A percentile compares a stretch with the other conserved stretches of the same genome.
These are phyloP conservation scores for Fonsecaea pedrosoi DNA, from an alignment of 2,329 filamentous ascomycete species.

Conservation along the genomic window DNA sequence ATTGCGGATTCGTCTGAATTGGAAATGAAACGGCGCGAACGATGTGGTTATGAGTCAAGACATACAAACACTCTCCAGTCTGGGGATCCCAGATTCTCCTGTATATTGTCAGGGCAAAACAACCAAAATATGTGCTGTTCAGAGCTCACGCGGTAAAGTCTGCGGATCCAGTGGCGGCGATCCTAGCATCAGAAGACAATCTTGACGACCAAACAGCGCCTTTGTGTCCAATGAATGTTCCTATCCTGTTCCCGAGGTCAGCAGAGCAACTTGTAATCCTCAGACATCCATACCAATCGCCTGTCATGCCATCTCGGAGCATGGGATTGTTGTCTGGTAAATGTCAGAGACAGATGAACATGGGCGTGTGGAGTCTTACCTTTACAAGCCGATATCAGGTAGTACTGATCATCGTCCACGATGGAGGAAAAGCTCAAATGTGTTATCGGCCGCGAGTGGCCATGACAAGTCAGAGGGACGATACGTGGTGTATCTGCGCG, in stretches of 20 bases:
- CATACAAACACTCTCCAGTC: conserved; percentile 85
- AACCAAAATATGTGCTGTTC: background rate
- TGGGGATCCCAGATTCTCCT: conserved; percentile 98
- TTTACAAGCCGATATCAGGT: conserved; percentile 92
- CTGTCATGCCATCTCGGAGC: conserved; percentile 94
- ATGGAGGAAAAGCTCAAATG: conserved; percentile 88
- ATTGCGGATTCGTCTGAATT: conserved; percentile 74
- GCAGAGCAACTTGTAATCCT: background rate
- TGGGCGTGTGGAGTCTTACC: conserved; percentile 54
- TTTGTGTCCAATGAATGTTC: conserved; percentile 97
- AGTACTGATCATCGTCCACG: conserved; percentile 83
- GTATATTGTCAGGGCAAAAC: conserved; percentile 19
- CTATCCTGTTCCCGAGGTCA: conserved; percentile 66
- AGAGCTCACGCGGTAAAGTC: conserved; percentile 85
- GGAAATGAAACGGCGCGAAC: conserved; percentile 93
- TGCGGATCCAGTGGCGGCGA: conserved; percentile 90
- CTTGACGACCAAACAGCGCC: conserved; percentile 97
- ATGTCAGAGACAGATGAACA: conserved; percentile 12
- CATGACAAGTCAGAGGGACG: conserved; percentile 91
- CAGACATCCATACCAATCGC: conserved; percentile 73
- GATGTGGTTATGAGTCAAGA: conserved; percentile 91
- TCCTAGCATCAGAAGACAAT: conserved; percentile 83
- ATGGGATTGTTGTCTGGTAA: conserved; percentile 90
- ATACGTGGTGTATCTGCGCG: conserved; percentile 60
- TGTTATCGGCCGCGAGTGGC: conserved; percentile 89